Evolutionary conservation across 495 filamentous ascomycete genomes (phyloP).

Genomic region (Aspergillus incahuasiensis): DNA sequence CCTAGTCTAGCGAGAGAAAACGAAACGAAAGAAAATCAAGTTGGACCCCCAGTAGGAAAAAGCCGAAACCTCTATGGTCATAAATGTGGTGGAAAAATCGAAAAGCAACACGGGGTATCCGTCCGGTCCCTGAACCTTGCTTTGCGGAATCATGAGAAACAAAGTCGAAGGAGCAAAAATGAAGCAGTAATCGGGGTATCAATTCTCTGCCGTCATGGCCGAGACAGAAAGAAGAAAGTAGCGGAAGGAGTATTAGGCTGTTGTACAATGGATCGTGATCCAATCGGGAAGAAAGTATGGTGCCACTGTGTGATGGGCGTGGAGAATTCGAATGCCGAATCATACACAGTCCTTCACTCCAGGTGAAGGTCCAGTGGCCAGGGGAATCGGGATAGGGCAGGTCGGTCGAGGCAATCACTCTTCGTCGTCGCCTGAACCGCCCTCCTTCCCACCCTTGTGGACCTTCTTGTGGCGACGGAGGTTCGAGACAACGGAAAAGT

Average conservation of each 20-base stretch:
- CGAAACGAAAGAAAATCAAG: constrained; percentile 24
- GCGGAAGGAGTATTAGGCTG: constrained; percentile 26
- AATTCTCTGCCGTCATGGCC: constrained; percentile 23
- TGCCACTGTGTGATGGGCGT: constrained; percentile 11
- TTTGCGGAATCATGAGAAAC: constrained; percentile 24
- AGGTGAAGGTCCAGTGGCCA: constrained; percentile 9
- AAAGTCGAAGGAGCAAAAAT: constrained; percentile 9
- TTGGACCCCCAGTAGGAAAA: constrained; percentile 28
- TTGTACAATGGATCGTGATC: constrained; percentile 38
- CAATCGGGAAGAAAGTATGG: constrained; percentile 13
- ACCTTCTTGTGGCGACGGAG: constrained; percentile 93
- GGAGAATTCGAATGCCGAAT: constrained; percentile 7
- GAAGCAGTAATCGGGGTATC: constrained; percentile 26
- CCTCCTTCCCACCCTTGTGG: constrained; percentile 74
- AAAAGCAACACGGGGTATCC: constrained; percentile 25
- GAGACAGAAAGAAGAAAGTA: constrained; percentile 24
- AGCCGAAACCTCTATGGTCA: constrained; percentile 47
- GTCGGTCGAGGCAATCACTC: constrained; percentile 28
- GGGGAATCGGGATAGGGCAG: constrained; percentile 11
- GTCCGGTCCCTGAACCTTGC: constrained; percentile 25
- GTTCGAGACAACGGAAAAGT: constrained; percentile 98
- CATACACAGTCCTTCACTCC: neutral
- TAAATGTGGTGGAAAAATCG: constrained; percentile 19
- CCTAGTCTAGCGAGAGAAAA: constrained; percentile 40
- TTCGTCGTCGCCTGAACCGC: constrained; percentile 41